A percentile compares a stretch with the other conserved stretches of the same genome.
These are phyloP conservation scores for Alternaria sp. DNA, from an alignment of 2,329 filamentous ascomycete species.

Conservation along the genomic window DNA sequence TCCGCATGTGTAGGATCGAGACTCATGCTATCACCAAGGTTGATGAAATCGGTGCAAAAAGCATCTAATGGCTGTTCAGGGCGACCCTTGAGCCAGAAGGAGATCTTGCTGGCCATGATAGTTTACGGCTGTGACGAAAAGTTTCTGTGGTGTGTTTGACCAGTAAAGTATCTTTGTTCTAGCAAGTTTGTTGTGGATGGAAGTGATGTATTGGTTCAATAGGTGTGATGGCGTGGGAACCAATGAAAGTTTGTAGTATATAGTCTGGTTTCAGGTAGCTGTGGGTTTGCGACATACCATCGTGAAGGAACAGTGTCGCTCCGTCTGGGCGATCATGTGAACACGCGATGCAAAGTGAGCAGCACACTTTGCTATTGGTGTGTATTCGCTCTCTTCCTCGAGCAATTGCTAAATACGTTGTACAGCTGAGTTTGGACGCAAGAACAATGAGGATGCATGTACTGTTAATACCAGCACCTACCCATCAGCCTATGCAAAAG, in stretches of 20 bases:
- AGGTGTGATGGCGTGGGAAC: not conserved
- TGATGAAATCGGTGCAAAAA: accelerated
- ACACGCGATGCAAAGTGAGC: not conserved
- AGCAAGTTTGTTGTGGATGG: not conserved
- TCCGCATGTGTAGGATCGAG: not conserved
- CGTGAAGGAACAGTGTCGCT: not conserved
- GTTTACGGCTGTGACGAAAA: not conserved
- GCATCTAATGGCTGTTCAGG: not conserved
- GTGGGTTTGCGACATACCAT: not conserved
- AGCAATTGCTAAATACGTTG: not conserved
- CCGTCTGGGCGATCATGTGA: not conserved
- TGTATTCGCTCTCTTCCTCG: not conserved
- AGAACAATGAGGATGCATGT: not conserved
- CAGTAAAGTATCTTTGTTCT: not conserved
- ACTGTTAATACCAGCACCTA: no score
- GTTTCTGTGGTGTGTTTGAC: not conserved
- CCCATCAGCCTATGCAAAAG: not conserved
- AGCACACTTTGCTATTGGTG: not conserved
- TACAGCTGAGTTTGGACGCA: not conserved
- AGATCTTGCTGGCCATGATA: not conserved
- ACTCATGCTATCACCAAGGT: not conserved
- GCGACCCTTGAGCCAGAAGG: not conserved
- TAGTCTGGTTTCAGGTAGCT: not conserved
- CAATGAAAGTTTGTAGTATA: not conserved
- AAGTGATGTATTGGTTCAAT: not conserved